Evolutionary conservation across 805 yeast species (phyloP), one percentile per base, ranked within the genome.

Genomic region (Hanseniaspora guilliermondii): DNA sequence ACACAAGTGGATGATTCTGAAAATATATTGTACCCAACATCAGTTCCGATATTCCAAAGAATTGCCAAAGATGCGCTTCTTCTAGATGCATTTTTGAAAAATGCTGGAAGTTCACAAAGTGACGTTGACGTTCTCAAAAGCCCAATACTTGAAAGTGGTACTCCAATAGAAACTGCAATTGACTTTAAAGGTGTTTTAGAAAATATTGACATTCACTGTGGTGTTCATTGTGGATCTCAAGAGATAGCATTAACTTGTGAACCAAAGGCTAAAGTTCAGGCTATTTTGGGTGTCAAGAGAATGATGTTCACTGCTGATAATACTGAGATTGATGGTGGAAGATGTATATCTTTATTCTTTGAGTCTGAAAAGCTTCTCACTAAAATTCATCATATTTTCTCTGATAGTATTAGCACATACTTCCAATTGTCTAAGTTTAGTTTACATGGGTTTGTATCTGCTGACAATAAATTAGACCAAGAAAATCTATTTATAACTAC

Each of bases 241-340:
- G 77, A 76, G 44, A 64, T 93, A 22, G 76, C 84, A 2, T 70
- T 93, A 53, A 85, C 95, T 60, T 93, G 98, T 73, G 91, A 86
- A 57, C 98, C 98, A 0, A 82, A 82, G 17, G 97, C 97, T 0
- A 87, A 86, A 63, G 93, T 93, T 1, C 88, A 87, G 38, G 94
- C 97, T 0, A 78, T 84, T 36, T 82, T 87, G 16, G 84, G 87
- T 7, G 75, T 83, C 22, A 83, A 80, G 21, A 82, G 83, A 0
- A 76, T 87, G n/a, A 76, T 74, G 22, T 59, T 87, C 36, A 77
- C 78, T 49, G 58, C 83, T 8, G 76, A 76, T 41, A 72, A 86
- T 0, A 76, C 77, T 45, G 71, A 70, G 8, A 61, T 64, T n/a
- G 68, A 70, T 47, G 60, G 66, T 12, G 59, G 73, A 4, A 71